Percentiles rank a stretch among this genome's conserved stretches.
phyloP scores from a whole-genome alignment of 1,284 basidiomycete species.

The Hortiboletus rubellus region DNA sequence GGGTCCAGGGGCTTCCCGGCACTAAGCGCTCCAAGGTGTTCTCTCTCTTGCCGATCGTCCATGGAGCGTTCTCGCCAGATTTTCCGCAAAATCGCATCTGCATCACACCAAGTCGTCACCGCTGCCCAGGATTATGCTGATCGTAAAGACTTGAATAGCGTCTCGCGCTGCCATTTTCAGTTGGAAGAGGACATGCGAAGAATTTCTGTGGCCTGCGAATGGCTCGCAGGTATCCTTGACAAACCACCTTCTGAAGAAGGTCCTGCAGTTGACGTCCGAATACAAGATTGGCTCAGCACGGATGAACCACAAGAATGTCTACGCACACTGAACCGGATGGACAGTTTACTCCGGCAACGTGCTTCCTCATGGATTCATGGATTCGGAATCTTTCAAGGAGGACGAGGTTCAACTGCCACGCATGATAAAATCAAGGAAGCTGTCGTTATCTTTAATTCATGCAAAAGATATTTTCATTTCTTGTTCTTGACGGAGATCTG shows the following conservation, averaged over 20 bases:
- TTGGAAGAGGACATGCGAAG: constrained; percentile 7
- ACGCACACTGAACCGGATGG: neutral
- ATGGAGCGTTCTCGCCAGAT: constrained; percentile 8
- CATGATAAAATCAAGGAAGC: neutral
- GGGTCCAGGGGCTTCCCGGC: no score
- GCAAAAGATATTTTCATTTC: constrained; percentile 3
- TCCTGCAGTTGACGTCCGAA: neutral
- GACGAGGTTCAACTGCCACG: neutral
- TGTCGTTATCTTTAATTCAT: constrained; percentile 1
- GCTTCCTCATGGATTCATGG: neutral
- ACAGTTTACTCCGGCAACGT: neutral
- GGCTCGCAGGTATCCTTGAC: neutral
- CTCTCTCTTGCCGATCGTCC: neutral
- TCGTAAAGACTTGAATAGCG: neutral
- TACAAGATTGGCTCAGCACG: constrained; percentile 3
- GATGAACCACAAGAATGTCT: neutral
- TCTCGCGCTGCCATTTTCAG: constrained; percentile 2
- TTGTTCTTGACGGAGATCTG: constrained; percentile 2
- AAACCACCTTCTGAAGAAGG: neutral
- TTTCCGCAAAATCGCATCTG: neutral
- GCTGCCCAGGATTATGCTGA: constrained; percentile 6
- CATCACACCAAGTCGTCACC: neutral
- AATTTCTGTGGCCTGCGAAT: constrained; percentile 3
- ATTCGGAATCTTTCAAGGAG: neutral
- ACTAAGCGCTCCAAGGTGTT: neutral